phyloP scores from a whole-genome alignment of 2,329 filamentous ascomycete genomes.

The Monosporascus ibericus region DNA sequence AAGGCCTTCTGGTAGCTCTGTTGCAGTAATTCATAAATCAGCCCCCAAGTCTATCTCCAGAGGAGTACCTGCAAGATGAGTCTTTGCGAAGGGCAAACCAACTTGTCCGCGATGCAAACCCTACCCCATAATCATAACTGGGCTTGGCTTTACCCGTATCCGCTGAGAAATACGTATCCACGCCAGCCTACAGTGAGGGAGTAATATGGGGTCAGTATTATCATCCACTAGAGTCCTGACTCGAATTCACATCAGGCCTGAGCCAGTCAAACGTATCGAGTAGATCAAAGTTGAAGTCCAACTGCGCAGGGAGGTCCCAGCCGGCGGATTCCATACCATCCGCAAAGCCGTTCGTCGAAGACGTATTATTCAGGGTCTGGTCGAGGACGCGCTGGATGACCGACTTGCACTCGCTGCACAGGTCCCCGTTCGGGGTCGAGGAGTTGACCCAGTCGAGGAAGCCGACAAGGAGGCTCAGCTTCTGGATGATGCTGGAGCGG shows the following conservation, averaged over 20 bases:
- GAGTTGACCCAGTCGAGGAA: constrained; percentile 47
- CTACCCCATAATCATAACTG: no score
- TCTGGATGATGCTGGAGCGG: constrained; percentile 43
- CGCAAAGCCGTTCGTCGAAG: constrained; percentile 16
- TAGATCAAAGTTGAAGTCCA: constrained; percentile 41
- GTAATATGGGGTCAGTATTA: not conserved
- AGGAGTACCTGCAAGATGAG: no score
- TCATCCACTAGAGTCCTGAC: constrained; percentile 15
- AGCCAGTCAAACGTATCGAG: constrained; percentile 45
- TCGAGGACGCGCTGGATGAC: constrained; percentile 47
- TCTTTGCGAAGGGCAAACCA: no score
- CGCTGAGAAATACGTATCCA: no score
- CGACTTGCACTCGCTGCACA: constrained; percentile 39
- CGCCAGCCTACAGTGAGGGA: no score
- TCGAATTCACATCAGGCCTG: constrained; percentile 16
- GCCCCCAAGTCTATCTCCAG: no score
- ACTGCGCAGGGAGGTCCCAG: constrained; percentile 28
- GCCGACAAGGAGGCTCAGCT: constrained; percentile 43
- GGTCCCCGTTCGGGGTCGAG: constrained; percentile 40
- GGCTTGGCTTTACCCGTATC: no score
- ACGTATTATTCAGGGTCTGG: constrained; percentile 35
- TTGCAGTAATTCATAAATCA: no score
- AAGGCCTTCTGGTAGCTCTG: no score
- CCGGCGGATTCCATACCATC: constrained; percentile 20
- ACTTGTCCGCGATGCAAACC: no score